phyloP scores from a whole-genome alignment of 345 rosid genomes.

The Bruguiera gymnorhiza region DNA sequence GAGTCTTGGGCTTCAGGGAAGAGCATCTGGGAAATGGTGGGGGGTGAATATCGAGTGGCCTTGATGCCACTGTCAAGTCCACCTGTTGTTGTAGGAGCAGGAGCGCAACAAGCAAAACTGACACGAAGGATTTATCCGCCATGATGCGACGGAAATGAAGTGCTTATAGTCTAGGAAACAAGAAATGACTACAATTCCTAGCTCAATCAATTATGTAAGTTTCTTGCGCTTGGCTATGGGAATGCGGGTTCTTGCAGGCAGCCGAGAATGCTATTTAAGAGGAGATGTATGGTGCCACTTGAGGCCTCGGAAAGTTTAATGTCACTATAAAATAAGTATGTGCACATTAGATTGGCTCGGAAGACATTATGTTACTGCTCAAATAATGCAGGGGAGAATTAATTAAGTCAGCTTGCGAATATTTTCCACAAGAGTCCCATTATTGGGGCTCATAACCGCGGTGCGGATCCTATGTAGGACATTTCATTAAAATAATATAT shows the following conservation, averaged over 20 bases:
- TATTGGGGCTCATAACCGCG: no score
- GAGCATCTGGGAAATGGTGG: conserved; percentile 9
- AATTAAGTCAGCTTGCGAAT: conserved; percentile 25
- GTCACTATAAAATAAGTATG: conserved; percentile 19
- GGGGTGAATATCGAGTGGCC: conserved; percentile 20
- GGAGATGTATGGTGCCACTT: conserved; percentile 20
- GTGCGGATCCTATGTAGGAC: no score
- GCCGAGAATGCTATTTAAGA: conserved; percentile 26
- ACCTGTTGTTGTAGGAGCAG: conserved; percentile 23
- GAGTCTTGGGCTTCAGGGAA: conserved; percentile 10
- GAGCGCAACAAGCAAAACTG: conserved; percentile 14
- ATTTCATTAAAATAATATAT: no score
- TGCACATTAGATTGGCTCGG: conserved; percentile 25
- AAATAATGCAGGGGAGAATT: background rate
- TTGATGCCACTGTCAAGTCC: conserved; percentile 19
- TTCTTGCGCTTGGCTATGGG: background rate
- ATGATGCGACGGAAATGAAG: conserved; percentile 8
- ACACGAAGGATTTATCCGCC: conserved; percentile 18
- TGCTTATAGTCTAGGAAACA: background rate
- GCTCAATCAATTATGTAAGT: background rate
- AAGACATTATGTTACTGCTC: conserved; percentile 6
- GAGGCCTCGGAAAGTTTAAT: conserved; percentile 4
- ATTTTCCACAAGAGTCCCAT: conserved; percentile 21
- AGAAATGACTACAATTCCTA: background rate
- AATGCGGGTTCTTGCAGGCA: background rate